Conservation (phyloP, 192 early-diverging fungal genomes). For the Coemansia sp. region DNA sequence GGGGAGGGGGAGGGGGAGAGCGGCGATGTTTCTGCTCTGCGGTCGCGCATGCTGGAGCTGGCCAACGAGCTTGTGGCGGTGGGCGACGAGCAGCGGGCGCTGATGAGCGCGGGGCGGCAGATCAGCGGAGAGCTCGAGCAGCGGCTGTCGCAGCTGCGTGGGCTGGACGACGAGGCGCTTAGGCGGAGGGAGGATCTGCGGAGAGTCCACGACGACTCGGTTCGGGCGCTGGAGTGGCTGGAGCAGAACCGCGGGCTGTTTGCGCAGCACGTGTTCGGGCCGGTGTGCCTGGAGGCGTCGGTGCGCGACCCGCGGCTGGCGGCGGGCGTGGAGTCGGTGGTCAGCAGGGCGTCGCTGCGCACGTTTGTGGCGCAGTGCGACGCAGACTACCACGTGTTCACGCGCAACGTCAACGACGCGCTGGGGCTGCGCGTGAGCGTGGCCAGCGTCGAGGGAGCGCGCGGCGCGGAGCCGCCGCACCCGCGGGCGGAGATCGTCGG, state of each 20-base stretch:
- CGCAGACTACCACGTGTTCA: conserved; percentile 74
- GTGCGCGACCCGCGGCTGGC: conserved; percentile 63
- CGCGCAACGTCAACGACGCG: conserved; percentile 61
- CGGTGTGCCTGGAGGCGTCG: conserved; percentile 68
- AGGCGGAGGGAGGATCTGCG: conserved; percentile 57
- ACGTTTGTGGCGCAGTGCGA: conserved; percentile 76
- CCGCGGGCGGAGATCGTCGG: no score
- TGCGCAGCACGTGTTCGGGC: conserved; percentile 67
- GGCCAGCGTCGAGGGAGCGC: conserved; percentile 18
- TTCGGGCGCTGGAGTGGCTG: conserved; percentile 68
- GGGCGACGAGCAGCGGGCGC: conserved; percentile 48
- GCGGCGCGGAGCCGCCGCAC: no score
- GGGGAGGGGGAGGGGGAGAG: conserved; percentile 23
- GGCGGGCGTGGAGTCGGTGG: conserved; percentile 61
- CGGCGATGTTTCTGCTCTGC: background rate
- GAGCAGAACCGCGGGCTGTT: conserved; percentile 63
- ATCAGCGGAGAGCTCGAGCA: conserved; percentile 26
- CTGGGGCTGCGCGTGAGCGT: conserved; percentile 61
- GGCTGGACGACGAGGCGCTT: conserved; percentile 58
- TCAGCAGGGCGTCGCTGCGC: conserved; percentile 54
- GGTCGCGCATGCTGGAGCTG: conserved; percentile 33
- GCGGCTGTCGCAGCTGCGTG: conserved; percentile 50
- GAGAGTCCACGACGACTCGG: conserved; percentile 53
- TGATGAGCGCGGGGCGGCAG: conserved; percentile 26
- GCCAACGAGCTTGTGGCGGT: conserved; percentile 42